Evolutionary conservation across 2,329 filamentous ascomycete species (phyloP).

Genomic region (Neofusicoccum umdonicola): DNA sequence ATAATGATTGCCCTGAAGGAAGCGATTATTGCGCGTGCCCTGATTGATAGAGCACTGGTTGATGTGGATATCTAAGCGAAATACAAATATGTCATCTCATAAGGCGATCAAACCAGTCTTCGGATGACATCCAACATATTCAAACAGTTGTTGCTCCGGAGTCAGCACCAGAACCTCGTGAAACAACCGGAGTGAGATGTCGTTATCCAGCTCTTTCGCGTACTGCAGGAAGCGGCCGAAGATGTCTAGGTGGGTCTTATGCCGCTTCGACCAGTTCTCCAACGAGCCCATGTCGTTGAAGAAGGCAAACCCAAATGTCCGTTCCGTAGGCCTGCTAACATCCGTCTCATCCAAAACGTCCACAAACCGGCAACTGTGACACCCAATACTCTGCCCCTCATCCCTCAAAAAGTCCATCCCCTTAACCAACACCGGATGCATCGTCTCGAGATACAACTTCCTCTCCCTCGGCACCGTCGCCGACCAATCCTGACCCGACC

Average conservation of each 20-base stretch:
- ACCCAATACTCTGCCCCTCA: constrained; percentile 44
- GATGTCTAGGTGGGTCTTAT: constrained; percentile 42
- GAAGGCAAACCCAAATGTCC: constrained; percentile 44
- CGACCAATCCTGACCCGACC: constrained; percentile 49
- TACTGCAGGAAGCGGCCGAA: constrained; percentile 43
- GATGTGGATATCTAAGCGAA: too few relatives aligned
- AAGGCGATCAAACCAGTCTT: constrained; percentile 26
- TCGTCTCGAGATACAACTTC: constrained; percentile 44
- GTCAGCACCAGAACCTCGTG: constrained; percentile 44
- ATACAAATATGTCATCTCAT: too few relatives aligned
- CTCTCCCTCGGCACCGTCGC: constrained; percentile 41
- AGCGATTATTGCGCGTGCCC: too few relatives aligned
- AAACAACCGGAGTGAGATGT: constrained; percentile 38
- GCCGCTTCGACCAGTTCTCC: constrained; percentile 41
- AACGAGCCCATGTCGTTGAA: constrained; percentile 43
- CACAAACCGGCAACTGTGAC: constrained; percentile 46
- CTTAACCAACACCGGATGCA: constrained; percentile 44
- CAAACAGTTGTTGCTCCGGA: constrained; percentile 42
- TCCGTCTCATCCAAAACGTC: constrained; percentile 35
- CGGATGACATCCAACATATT: constrained; percentile 43
- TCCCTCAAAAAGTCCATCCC: constrained; percentile 49
- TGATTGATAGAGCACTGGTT: too few relatives aligned
- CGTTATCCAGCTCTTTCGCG: constrained; percentile 36
- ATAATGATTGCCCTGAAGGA: too few relatives aligned
- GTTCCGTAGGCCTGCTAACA: constrained; percentile 25